phyloP scores from a whole-genome alignment of 257 asterid species.

The Phtheirospermum japonicum region DNA sequence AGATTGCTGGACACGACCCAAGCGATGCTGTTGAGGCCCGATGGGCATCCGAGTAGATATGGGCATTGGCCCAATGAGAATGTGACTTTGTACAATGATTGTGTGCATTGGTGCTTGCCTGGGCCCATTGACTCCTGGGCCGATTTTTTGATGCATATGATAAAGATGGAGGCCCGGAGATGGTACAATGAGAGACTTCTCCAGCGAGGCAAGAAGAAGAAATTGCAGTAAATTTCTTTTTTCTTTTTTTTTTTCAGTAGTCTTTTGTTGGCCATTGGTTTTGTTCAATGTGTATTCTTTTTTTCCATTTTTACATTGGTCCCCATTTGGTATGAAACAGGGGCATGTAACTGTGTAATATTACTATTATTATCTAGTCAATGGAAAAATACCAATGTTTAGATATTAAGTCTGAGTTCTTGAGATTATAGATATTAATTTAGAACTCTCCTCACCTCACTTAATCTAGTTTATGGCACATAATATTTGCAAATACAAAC shows the following conservation, averaged over 20 bases:
- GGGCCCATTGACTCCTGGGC: conserved; percentile 72
- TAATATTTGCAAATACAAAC: no score
- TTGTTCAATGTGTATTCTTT: background rate
- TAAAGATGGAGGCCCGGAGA: conserved; percentile 53
- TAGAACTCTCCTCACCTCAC: no score
- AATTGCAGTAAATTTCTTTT: conserved; percentile 12
- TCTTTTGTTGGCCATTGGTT: background rate
- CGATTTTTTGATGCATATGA: conserved; percentile 50
- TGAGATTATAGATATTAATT: no score
- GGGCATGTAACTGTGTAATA: no score
- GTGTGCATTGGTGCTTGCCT: conserved; percentile 50
- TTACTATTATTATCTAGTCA: no score
- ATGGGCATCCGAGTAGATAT: conserved; percentile 60
- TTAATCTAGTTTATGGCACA: no score
- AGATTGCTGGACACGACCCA: conserved; percentile 50
- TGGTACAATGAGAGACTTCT: conserved; percentile 33
- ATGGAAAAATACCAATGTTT: no score
- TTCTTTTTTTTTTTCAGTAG: background rate
- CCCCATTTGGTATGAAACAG: no score
- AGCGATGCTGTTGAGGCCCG: conserved; percentile 59
- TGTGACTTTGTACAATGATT: conserved; percentile 43
- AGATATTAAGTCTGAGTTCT: no score
- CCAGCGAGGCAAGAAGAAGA: conserved; percentile 20
- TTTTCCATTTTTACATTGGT: no score
- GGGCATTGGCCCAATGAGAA: conserved; percentile 65